Evolutionary conservation across 83 land plant genomes (phyloP), one percentile per base, ranked within the genome.

Genomic region (Diphasiastrum complanatum): DNA sequence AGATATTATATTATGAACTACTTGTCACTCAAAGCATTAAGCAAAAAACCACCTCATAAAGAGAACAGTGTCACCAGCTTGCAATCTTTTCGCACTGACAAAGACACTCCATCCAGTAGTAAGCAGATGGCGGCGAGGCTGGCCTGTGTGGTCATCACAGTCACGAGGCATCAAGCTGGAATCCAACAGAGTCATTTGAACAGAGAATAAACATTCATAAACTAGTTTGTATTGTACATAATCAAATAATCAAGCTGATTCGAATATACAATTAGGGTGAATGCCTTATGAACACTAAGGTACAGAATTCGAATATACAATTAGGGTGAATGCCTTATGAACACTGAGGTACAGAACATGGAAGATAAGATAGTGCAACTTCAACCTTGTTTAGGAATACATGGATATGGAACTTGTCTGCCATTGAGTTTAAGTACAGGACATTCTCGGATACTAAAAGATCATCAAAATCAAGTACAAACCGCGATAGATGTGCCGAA

Each of bases 71-170:
- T 95, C 99, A 58, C 99, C 99, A 36, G 99, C 96, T 64, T 76
- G 63, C 26, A 95, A 83, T 57, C 99, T 72, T 79, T 95, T 95
- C 18, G 97, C 80, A 71, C 99, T 95, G 16, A 95, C 97, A 77
- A 89, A 95, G 26, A 95, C 89, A 76, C 99, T 95, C 99, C 99
- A 95, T 38, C 99, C 99, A 26, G 99, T 95, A 25, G 99, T 95
- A 45, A 95, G 84, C 34, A 95, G 75, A 75, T 95, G 97, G 72
- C 99, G 73, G 66, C 96, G 84, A 25, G 99, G 99, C 57, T 95
- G 99, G 38, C 97, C 97, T 95, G 79, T 43, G 73, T 32, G 4
- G 43, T 18, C 29, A 19, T 48, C 5, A 54, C 35, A 45, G 11
- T 5, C 22, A 27, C 6, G 10, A 31, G 28, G 25, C 56, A 45